These are phyloP conservation scores for Colletotrichum incanum DNA, from an alignment of 2,329 filamentous ascomycete species.

Conservation along the genomic window DNA sequence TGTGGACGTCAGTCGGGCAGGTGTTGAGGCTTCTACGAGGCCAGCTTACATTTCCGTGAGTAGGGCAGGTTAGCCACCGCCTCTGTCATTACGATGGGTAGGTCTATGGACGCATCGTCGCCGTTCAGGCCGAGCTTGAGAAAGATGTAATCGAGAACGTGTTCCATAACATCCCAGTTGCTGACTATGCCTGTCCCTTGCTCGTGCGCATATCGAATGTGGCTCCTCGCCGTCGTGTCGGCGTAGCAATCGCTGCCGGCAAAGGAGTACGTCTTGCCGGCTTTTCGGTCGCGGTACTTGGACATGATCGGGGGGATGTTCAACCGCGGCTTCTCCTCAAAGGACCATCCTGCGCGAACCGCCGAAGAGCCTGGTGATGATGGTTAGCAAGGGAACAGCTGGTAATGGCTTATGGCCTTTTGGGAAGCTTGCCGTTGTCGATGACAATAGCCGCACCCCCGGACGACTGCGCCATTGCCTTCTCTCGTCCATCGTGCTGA, in stretches of 20 bases:
- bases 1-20: constrained; percentile 48
- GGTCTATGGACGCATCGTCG: constrained; percentile 80
- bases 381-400: constrained; percentile 34
- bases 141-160: constrained; percentile 93
- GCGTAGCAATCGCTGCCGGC: constrained; percentile 94
- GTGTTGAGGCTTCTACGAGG: neutral
- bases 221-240: constrained; percentile 91
- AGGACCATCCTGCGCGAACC: constrained; percentile 96
- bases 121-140: constrained; percentile 92
- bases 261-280: constrained; percentile 92
- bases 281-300: constrained; percentile 94
- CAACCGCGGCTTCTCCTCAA: constrained; percentile 86
- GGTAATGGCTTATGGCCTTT: neutral
- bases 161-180: constrained; percentile 99
- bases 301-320: constrained; percentile 91
- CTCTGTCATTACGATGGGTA: constrained; percentile 96
- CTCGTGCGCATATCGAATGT: constrained; percentile 93
- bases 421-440: constrained; percentile 85
- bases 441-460: constrained; percentile 89
- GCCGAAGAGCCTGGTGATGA: constrained; percentile 80
- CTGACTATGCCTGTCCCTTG: constrained; percentile 90
- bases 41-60: constrained; percentile 80
- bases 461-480: constrained; percentile 71
- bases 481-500: constrained; percentile 78
- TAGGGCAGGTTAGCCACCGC: constrained; percentile 93